These are phyloP conservation scores for Mycocentrospora acerina DNA, from an alignment of 2,329 filamentous ascomycete species.

Conservation along the genomic window DNA sequence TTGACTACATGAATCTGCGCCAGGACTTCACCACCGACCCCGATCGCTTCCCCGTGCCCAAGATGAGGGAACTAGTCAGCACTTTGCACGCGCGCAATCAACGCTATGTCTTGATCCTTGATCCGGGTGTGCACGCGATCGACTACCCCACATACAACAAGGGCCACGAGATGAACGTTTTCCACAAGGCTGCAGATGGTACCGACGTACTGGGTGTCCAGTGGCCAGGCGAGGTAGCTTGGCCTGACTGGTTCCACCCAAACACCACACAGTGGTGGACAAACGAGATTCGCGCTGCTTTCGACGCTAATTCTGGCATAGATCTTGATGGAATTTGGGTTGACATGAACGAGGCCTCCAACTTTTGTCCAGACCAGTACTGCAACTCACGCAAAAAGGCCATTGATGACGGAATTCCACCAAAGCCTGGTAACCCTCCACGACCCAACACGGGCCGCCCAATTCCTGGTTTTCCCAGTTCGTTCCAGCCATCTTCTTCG, in stretches of 20 bases:
- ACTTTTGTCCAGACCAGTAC: constrained; percentile 49
- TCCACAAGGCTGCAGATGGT: constrained; percentile 58
- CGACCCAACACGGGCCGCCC: constrained; percentile 61
- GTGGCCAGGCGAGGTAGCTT: constrained; percentile 73
- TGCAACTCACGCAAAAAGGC: constrained; percentile 43
- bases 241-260: constrained; percentile 75
- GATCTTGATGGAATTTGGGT: constrained; percentile 74
- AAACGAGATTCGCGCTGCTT: constrained; percentile 66
- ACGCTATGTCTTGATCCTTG: constrained; percentile 77
- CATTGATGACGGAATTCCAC: constrained; percentile 54
- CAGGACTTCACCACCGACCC: constrained; percentile 67
- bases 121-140: constrained; percentile 58
- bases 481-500: constrained; percentile 61
- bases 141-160: constrained; percentile 61
- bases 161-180: constrained; percentile 60
- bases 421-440: constrained; percentile 55
- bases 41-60: constrained; percentile 61
- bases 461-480: constrained; percentile 67
- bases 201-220: constrained; percentile 64
- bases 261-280: constrained; percentile 70
- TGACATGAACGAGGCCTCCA: constrained; percentile 46
- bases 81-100: constrained; percentile 68
- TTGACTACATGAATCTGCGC: constrained; percentile 66
- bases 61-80: constrained; percentile 65
- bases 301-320: constrained; percentile 63